Conservation (phyloP, 1,139 yeast genomes). For the Casaregolazyma lundiana region DNA sequence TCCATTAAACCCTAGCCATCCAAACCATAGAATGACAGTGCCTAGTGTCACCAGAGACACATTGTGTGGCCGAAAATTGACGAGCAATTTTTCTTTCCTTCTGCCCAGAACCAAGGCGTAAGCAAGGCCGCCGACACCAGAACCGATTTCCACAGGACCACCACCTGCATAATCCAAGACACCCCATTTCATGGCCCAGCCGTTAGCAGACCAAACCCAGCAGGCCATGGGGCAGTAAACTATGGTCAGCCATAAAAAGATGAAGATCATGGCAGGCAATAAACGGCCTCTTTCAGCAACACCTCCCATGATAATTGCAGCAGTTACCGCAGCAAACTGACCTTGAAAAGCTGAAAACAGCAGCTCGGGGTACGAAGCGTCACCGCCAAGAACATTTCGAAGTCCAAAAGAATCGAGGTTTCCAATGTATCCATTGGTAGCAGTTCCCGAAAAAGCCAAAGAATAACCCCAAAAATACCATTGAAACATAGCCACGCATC, state of each 20-base stretch:
- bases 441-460: constrained; percentile 71
- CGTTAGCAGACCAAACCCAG: constrained; percentile 92
- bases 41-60: constrained; percentile 82
- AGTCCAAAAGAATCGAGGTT: constrained; percentile 78
- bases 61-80: constrained; percentile 92
- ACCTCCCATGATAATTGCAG: constrained; percentile 92
- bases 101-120: constrained; percentile 79
- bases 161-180: constrained; percentile 97
- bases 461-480: constrained; percentile 99
- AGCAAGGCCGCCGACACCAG: constrained; percentile 88
- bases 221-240: constrained; percentile 91
- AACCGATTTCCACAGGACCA: constrained; percentile 90
- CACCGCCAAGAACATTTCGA: constrained; percentile 58
- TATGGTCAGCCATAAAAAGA: constrained; percentile 83
- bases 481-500: constrained; percentile 75
- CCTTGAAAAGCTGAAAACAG: constrained; percentile 85
- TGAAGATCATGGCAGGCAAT: constrained; percentile 75
- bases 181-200: constrained; percentile 93
- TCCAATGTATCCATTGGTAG: constrained; percentile 81
- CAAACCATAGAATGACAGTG: constrained; percentile 62
- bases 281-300: constrained; percentile 91
- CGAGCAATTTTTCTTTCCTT: constrained; percentile 75
- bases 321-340: constrained; percentile 84
- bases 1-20: constrained; percentile 76
- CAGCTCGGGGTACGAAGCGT: constrained; percentile 64